These are phyloP conservation scores for Leptographium flavum DNA, from an alignment of 2,329 filamentous ascomycete genomes.

Conservation along the genomic window DNA sequence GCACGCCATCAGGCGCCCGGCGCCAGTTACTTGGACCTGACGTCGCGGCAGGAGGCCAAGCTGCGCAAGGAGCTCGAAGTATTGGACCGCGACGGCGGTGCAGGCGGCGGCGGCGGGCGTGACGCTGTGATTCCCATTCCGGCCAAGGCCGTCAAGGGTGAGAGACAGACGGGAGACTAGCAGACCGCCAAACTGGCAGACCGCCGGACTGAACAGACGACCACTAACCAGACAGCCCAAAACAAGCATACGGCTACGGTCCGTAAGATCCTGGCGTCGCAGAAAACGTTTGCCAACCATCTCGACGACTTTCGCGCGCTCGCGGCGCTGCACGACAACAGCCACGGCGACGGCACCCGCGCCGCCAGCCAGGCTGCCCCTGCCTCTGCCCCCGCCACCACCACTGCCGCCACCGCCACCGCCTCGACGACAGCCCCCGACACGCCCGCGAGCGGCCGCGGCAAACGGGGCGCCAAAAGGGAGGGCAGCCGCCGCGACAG, in stretches of 20 bases:
- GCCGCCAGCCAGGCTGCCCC: not conserved
- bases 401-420: not conserved
- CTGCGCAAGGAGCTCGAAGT: conserved; percentile 69
- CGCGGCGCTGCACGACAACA: conserved; percentile 28
- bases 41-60: conserved; percentile 70
- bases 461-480: conserved; percentile 1
- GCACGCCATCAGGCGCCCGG: conserved; percentile 36
- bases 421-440: not conserved
- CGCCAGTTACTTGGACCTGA: conserved; percentile 37
- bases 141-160: conserved; percentile 27
- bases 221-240: conserved; percentile 23
- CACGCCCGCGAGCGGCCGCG: not conserved
- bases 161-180: not conserved
- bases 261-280: conserved; percentile 62
- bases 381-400: not conserved
- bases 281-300: conserved; percentile 74
- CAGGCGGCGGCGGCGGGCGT: conserved; percentile 17
- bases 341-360: conserved; percentile 5
- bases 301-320: conserved; percentile 65
- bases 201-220: too few species aligned
- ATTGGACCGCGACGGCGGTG: conserved; percentile 64
- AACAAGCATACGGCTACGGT: conserved; percentile 54
- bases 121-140: conserved; percentile 61
- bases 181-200: too few species aligned
- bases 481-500: not conserved